phyloP scores from a whole-genome alignment of 1,139 yeast species.

The Taiozyma sp. region DNA sequence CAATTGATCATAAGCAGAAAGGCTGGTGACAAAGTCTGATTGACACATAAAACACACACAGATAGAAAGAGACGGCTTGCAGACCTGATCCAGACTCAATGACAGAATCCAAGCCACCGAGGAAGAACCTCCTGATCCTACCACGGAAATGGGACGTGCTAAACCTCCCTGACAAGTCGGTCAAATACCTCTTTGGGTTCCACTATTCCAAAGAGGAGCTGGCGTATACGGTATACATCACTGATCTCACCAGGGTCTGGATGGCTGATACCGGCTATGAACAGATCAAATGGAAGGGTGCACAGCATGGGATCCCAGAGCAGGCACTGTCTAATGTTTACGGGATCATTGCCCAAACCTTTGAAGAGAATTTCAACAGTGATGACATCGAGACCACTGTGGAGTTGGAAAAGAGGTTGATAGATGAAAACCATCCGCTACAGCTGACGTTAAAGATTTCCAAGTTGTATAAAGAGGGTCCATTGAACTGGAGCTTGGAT shows the following conservation, averaged over 20 bases:
- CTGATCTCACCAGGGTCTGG: conserved; percentile 22
- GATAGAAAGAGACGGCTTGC: neutral
- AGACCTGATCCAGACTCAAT: neutral
- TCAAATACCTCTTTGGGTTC: conserved; percentile 16
- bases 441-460: conserved; percentile 12
- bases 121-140: conserved; percentile 7
- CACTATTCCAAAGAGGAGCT: conserved; percentile 7
- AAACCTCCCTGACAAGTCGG: conserved; percentile 1
- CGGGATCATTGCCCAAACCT: conserved; percentile 7
- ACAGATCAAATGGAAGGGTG: conserved; percentile 13
- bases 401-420: conserved; percentile 7
- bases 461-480: conserved; percentile 6
- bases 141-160: conserved; percentile 20
- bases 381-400: conserved; percentile 6
- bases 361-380: conserved; percentile 11
- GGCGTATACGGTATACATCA: conserved; percentile 16
- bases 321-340: conserved; percentile 8
- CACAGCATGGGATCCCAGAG: conserved; percentile 13
- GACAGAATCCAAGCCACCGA: neutral
- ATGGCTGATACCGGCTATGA: conserved; percentile 14
- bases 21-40: neutral
- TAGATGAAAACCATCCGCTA: conserved; percentile 17
- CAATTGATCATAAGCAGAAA: neutral
- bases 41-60: neutral
- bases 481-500: conserved; percentile 19